A percentile compares a stretch with the other conserved stretches of the same genome.
phyloP scores from a whole-genome alignment of 495 filamentous ascomycete species.

The Neurospora hispaniola region DNA sequence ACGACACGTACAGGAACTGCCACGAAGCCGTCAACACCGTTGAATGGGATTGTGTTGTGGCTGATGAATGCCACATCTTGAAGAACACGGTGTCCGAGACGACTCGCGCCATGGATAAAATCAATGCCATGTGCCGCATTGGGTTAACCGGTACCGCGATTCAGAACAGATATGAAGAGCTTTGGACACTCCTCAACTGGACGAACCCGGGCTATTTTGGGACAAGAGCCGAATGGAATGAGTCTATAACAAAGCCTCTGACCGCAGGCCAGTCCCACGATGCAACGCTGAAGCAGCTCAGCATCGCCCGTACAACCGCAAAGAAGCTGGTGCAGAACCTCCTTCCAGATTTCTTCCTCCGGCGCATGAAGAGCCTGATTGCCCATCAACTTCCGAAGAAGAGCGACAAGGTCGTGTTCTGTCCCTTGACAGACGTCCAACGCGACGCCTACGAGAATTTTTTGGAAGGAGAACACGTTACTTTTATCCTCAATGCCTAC shows the following conservation, averaged over 20 bases:
- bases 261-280: slow-evolving; percentile 82
- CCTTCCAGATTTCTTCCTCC: slow-evolving; percentile 83
- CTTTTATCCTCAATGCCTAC: slow-evolving; percentile 53
- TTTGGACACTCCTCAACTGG: slow-evolving; percentile 97
- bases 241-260: slow-evolving; percentile 65
- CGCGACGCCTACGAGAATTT: slow-evolving; percentile 77
- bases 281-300: slow-evolving; percentile 76
- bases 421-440: slow-evolving; percentile 76
- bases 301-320: slow-evolving; percentile 69
- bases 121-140: slow-evolving; percentile 89
- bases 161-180: slow-evolving; percentile 94
- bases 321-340: slow-evolving; percentile 79
- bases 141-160: slow-evolving; percentile 94
- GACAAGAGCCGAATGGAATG: slow-evolving; percentile 65
- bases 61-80: slow-evolving; percentile 90
- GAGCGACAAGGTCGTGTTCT: slow-evolving; percentile 89
- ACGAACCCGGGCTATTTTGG: slow-evolving; percentile 85
- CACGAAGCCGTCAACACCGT: slow-evolving; percentile 70
- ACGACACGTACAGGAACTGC: slow-evolving; percentile 72
- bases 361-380: slow-evolving; percentile 87
- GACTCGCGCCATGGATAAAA: slow-evolving; percentile 78
- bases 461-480: slow-evolving; percentile 59
- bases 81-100: slow-evolving; percentile 71
- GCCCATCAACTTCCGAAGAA: slow-evolving; percentile 95
- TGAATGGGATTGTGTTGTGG: slow-evolving; percentile 93